Conservation (phyloP, 2,329 filamentous ascomycete species). For the Ophiostoma tasmaniense region DNA sequence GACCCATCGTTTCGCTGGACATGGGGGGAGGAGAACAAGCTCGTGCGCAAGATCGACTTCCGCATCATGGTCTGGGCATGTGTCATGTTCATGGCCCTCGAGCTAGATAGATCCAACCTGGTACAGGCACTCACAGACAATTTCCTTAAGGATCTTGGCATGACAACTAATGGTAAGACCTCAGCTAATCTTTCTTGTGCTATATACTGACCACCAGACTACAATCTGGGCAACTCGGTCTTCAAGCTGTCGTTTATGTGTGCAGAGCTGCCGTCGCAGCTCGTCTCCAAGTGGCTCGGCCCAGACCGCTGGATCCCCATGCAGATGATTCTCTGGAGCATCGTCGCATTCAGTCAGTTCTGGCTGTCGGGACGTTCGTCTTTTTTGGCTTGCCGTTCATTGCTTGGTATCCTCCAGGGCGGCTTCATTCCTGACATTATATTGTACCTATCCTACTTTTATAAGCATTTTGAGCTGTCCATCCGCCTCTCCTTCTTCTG, state of each 20-base stretch:
- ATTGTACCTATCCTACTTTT: slow-evolving; percentile 38
- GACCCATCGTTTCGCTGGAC: slow-evolving; percentile 38
- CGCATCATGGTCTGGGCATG: slow-evolving; percentile 39
- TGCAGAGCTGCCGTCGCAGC: slow-evolving; percentile 52
- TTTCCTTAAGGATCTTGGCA: slow-evolving; percentile 34
- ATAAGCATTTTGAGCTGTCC: slow-evolving; percentile 34
- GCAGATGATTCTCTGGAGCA: slow-evolving; percentile 48
- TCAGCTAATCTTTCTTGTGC: background rate
- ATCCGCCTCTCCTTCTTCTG: slow-evolving; percentile 35
- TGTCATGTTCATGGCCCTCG: slow-evolving; percentile 42
- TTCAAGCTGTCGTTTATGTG: slow-evolving; percentile 43
- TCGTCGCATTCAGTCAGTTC: slow-evolving; percentile 33
- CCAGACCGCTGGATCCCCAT: slow-evolving; percentile 53
- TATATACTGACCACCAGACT: slow-evolving; percentile 25
- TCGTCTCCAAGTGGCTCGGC: slow-evolving; percentile 49
- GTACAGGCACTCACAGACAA: slow-evolving; percentile 40
- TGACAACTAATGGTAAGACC: slow-evolving; percentile 36
- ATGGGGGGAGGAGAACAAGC: slow-evolving; percentile 31
- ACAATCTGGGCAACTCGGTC: slow-evolving; percentile 42
- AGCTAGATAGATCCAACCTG: slow-evolving; percentile 42
- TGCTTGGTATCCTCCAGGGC: background rate
- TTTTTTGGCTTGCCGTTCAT: background rate
- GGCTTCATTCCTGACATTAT: slow-evolving; percentile 33
- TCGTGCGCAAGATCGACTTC: slow-evolving; percentile 39
- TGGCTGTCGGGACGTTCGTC: background rate